phyloP scores from a whole-genome alignment of 139 green algal genomes.

The Closterium sp. region DNA sequence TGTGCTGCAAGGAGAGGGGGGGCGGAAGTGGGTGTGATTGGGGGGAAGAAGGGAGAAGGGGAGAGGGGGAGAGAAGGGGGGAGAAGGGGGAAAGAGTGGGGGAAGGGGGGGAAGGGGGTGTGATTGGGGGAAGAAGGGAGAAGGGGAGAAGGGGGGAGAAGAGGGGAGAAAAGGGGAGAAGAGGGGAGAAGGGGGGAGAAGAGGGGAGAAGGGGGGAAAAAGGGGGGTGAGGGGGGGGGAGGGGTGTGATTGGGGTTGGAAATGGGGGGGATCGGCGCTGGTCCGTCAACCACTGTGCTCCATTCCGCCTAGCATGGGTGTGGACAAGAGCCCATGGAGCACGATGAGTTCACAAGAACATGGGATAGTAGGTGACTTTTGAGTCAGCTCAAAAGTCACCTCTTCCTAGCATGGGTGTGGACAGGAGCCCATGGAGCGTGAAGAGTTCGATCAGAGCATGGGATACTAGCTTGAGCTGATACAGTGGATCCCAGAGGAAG shows the following conservation, averaged over 20 bases:
- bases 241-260: not conserved
- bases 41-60: not conserved
- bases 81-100: not conserved
- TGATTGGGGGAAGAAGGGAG: not conserved
- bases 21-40: not conserved
- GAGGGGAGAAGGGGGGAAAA: not conserved
- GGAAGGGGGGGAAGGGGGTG: not conserved
- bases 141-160: not conserved
- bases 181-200: not conserved
- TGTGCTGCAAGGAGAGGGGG: conserved; percentile 28
- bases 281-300: too few species aligned
- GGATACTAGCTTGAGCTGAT: too few species aligned
- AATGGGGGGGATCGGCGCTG: too few species aligned
- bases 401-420: too few species aligned
- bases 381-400: too few species aligned
- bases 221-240: not conserved
- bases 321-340: too few species aligned
- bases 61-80: not conserved
- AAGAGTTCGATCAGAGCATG: too few species aligned
- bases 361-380: too few species aligned
- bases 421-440: too few species aligned
- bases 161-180: not conserved
- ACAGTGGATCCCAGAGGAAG: too few species aligned
- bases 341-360: too few species aligned
- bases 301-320: too few species aligned